phyloP scores from a whole-genome alignment of 352 stramenopile genomes.

The Globisporangium sylvaticum region DNA sequence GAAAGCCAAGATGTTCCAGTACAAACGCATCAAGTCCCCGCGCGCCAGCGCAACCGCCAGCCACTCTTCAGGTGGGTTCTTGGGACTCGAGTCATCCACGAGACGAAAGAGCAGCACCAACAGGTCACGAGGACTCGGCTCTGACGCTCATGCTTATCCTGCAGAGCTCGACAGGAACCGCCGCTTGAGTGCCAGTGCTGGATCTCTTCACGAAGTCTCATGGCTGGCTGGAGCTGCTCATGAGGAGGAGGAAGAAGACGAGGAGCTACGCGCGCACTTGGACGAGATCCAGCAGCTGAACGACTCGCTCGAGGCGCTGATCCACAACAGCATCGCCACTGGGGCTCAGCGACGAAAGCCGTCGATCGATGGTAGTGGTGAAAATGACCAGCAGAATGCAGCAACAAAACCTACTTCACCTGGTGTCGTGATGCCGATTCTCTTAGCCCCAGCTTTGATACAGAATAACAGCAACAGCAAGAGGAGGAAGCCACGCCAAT shows the following conservation, averaged over 20 bases:
- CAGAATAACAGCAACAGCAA: background rate
- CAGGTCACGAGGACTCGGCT: background rate
- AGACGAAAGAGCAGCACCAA: background rate
- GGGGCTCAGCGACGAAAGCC: background rate
- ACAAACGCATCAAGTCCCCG: constrained; percentile 31
- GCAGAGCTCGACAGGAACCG: background rate
- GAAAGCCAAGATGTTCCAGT: constrained; percentile 38
- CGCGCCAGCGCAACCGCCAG: constrained; percentile 1
- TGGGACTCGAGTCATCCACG: background rate
- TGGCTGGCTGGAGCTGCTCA: background rate
- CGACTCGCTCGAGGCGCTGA: constrained; percentile 8
- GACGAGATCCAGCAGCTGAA: constrained; percentile 43
- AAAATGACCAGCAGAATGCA: background rate
- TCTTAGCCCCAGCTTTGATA: background rate
- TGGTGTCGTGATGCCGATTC: constrained; percentile 19
- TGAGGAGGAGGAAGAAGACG: constrained; percentile 27
- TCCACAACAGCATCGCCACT: background rate
- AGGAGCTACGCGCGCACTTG: constrained; percentile 39
- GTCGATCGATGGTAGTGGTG: background rate
- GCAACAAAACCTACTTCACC: background rate
- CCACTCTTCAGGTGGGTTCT: background rate
- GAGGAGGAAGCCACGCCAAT: background rate
- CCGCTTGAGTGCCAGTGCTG: background rate
- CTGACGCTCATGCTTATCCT: too few species aligned
- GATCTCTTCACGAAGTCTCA: background rate